Evolutionary conservation across 371 early-diverging fungal species (phyloP).

Genomic region (Mortierella sp.): DNA sequence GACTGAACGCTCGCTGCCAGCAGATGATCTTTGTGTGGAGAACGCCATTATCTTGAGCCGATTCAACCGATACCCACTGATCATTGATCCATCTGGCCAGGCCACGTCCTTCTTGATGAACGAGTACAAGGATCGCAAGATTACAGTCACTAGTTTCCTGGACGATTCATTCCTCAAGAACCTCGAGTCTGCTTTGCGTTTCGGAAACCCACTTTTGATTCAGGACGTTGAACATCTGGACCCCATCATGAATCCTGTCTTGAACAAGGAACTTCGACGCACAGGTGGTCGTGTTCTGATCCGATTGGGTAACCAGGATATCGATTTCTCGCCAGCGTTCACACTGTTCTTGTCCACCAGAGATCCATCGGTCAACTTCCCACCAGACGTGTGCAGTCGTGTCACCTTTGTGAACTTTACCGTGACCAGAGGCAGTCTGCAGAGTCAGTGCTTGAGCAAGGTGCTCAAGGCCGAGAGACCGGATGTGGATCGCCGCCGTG

Average conservation of each 20-base stretch:
- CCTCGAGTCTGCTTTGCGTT: conserved; percentile 96
- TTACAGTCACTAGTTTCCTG: conserved; percentile 95
- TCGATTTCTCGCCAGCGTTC: conserved; percentile 98
- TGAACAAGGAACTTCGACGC: conserved; percentile 95
- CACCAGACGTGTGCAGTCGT: conserved; percentile 96
- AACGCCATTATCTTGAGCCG: conserved; percentile 97
- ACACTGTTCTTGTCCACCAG: conserved; percentile 93
- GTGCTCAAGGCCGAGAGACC: conserved; percentile 95
- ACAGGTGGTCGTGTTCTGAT: conserved; percentile 97
- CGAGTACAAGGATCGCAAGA: conserved; percentile 87
- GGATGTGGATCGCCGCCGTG: conserved; percentile 93
- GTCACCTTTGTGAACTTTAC: conserved; percentile 99
- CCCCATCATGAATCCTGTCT: conserved; percentile 96
- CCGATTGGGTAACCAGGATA: conserved; percentile 95
- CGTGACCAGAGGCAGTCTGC: conserved; percentile 94
- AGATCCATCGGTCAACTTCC: conserved; percentile 92
- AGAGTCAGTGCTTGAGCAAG: conserved; percentile 96
- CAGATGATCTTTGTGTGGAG: conserved; percentile 94
- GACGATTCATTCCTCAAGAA: conserved; percentile 97
- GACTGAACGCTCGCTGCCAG: conserved; percentile 88
- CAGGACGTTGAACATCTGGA: conserved; percentile 98
- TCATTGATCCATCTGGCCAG: conserved; percentile 98
- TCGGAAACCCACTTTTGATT: conserved; percentile 97
- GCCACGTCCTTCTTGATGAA: conserved; percentile 91
- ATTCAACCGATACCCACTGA: conserved; percentile 94